Conservation (phyloP, 768 basidiomycete genomes). For the Suillus bovinus region DNA sequence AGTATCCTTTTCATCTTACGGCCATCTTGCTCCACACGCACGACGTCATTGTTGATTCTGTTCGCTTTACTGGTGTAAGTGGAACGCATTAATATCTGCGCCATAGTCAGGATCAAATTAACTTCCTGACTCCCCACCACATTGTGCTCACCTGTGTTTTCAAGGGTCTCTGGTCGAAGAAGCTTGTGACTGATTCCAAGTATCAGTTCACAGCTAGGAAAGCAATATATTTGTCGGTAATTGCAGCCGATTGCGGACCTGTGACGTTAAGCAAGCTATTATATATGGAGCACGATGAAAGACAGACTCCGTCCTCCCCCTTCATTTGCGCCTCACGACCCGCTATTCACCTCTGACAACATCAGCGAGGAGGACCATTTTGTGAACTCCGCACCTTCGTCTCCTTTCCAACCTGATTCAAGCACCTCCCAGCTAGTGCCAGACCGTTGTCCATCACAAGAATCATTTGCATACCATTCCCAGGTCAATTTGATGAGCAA, state of each 20-base stretch:
- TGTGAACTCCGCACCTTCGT: conserved; percentile 30
- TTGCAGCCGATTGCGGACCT: conserved; percentile 10
- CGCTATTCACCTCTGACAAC: conserved; percentile 17
- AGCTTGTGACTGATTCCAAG: not conserved
- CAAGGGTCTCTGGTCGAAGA: not conserved
- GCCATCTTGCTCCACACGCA: not conserved
- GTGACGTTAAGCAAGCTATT: conserved; percentile 9
- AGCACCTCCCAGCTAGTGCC: conserved; percentile 36
- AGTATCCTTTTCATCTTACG: not conserved
- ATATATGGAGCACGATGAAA: conserved; percentile 11
- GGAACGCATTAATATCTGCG: not conserved
- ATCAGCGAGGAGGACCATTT: conserved; percentile 16
- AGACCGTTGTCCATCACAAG: conserved; percentile 18
- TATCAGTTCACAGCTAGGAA: not conserved
- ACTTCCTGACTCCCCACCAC: not conserved
- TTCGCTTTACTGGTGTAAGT: not conserved
- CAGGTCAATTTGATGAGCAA: conserved; percentile 21
- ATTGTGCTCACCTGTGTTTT: not conserved
- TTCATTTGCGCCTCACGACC: conserved; percentile 17
- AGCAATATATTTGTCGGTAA: not conserved
- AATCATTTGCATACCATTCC: conserved; percentile 26
- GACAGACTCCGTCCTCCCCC: conserved; percentile 16
- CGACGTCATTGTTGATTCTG: not conserved
- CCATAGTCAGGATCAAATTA: not conserved
- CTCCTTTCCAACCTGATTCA: conserved; percentile 38